Evolutionary conservation across 225 moss, liverwort and hornwort species (phyloP).

Genomic region (Pseudisothecium myosuroides): DNA sequence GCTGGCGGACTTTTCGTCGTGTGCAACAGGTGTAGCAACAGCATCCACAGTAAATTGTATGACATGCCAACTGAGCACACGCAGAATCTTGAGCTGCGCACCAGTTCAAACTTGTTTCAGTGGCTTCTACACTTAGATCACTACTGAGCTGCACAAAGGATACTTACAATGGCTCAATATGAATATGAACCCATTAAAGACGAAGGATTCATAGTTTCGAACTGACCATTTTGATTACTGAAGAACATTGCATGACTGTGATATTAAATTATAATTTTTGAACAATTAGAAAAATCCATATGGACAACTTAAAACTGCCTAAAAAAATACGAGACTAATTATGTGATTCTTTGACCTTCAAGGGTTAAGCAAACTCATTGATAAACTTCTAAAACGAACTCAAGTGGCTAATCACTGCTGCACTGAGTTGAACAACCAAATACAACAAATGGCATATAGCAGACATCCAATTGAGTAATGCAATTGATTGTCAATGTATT

Average conservation of each 20-base stretch:
- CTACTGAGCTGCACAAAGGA: not conserved
- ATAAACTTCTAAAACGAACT: not conserved
- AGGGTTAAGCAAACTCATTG: not conserved
- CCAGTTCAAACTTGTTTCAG: not conserved
- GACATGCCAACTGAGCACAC: slow-evolving; percentile 39
- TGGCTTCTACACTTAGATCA: not conserved
- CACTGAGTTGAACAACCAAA: not conserved
- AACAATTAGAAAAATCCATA: not conserved
- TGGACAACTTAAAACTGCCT: not conserved
- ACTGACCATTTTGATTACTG: not conserved
- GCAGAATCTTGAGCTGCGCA: slow-evolving; percentile 51
- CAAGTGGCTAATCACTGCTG: not conserved
- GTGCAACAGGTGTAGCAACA: slow-evolving; percentile 55
- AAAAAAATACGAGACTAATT: no score
- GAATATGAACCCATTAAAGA: no score
- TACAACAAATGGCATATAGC: not conserved
- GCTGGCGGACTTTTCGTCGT: slow-evolving; percentile 36
- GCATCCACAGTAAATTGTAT: slow-evolving; percentile 39
- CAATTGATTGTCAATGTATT: not conserved
- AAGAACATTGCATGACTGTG: not conserved
- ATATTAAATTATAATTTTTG: no score
- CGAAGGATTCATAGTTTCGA: not conserved
- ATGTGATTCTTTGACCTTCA: not conserved
- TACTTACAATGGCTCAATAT: not conserved
- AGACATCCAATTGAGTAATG: not conserved